Base-by-base conservation (phyloP, 306 rosid species). In the Sindora glabra region DNA sequence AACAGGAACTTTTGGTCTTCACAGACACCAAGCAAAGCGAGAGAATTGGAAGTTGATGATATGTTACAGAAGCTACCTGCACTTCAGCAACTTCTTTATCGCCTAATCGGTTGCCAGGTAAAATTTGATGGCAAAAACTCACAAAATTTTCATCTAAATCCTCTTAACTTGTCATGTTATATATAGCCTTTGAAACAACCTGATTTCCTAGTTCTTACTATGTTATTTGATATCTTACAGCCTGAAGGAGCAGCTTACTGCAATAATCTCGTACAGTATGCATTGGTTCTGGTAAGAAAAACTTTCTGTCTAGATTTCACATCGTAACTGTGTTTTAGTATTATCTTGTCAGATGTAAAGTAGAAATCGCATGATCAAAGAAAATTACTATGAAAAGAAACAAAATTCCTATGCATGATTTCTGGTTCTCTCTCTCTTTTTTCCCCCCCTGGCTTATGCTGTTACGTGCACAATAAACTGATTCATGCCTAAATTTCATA, bases 221-320 rank as follows among this genome's bases (percentile, higher is more conserved):
- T 56, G 47, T 69, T 47, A 71, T 55, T 65, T 74, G 53, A 46
- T 62, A 56, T 75, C 58, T 79, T 82, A 71, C 90, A 94, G 99
- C 99, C 99, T 27, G 97, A 89, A 79, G 95, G 99, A 71, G 67
- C 71, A 39, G 97, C 94, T 56, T 71, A 62, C 64, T 58, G 24
- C 76, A 80, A 80, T 77, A 78, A 86, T 74, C 99, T 94, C 37
- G 42, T 94, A 67, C 99, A 94, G 59, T 94, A 94, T 77, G 95
- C 95, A 57, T 59, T 86, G 76, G 97, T 94, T 66, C 75, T 94
- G 97, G 99, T 92, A 79, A 64, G 81, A 64, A 61, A 48, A 38
- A 56, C 34, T 48, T 48, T 17, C 24, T 59, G 14, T 65, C 21
- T 52, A 17, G 17, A 50, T 57, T 68, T 62, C 70, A 32, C 30